phyloP scores from a whole-genome alignment of 1,284 basidiomycete genomes.

The Phlebopus sp. region DNA sequence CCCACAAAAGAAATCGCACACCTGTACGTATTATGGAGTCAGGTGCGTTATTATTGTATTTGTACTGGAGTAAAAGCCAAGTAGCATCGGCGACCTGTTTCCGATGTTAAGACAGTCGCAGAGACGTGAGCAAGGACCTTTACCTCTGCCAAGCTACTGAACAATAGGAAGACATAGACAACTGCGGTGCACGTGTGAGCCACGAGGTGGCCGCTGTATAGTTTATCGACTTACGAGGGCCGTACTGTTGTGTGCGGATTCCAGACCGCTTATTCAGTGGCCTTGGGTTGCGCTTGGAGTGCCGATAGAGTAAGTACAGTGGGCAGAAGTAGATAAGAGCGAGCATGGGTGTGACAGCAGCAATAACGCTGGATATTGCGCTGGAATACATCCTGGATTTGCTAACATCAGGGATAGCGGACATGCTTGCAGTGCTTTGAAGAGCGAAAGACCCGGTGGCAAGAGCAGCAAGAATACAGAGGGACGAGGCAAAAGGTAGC shows the following conservation, averaged over 20 bases:
- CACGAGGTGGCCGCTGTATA: slow-evolving; percentile 11
- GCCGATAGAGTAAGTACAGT: slow-evolving; percentile 46
- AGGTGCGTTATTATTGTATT: slow-evolving; percentile 47
- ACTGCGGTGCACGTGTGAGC: slow-evolving; percentile 33
- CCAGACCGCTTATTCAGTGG: slow-evolving; percentile 49
- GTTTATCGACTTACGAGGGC: slow-evolving; percentile 41
- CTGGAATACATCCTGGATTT: slow-evolving; percentile 36
- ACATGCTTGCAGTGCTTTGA: slow-evolving; percentile 16
- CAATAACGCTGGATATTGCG: slow-evolving; percentile 42
- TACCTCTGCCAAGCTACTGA: slow-evolving; percentile 48
- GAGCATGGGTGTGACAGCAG: slow-evolving; percentile 44
- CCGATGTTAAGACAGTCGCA: slow-evolving; percentile 5
- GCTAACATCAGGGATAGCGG: slow-evolving; percentile 21
- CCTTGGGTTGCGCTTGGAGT: slow-evolving; percentile 42
- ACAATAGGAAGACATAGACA: slow-evolving; percentile 49
- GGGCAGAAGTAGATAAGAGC: slow-evolving; percentile 47
- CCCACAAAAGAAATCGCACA: slow-evolving; percentile 47
- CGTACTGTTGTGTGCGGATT: slow-evolving; percentile 43
- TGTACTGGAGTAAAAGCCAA: slow-evolving; percentile 56
- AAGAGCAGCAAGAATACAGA: slow-evolving; percentile 34
- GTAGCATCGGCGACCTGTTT: slow-evolving; percentile 47
- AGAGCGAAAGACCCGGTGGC: slow-evolving; percentile 33
- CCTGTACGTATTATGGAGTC: slow-evolving; percentile 38
- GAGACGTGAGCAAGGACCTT: background rate
- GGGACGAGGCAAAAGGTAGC: slow-evolving; percentile 33